Conservation (phyloP, 2,329 filamentous ascomycete genomes). For the Monosporascus sp. region DNA sequence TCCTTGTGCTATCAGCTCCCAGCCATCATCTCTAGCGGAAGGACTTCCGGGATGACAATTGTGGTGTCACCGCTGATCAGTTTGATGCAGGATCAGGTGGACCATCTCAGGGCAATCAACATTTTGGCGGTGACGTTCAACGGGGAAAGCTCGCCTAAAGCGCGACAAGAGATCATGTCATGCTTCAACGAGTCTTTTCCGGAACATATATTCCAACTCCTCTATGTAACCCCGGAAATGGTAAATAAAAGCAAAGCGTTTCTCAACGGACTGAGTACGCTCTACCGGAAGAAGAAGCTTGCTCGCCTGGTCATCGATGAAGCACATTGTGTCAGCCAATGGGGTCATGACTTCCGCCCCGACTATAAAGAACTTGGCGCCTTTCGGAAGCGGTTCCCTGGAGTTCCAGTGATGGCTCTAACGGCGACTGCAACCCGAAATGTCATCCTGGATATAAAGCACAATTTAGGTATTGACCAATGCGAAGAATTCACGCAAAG, state of each 20-base stretch:
- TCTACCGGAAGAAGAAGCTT: constrained; percentile 69
- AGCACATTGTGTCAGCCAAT: constrained; percentile 98
- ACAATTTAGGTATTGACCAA: constrained; percentile 77
- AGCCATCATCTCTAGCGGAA: constrained; percentile 74
- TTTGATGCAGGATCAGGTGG: constrained; percentile 95
- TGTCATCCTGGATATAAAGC: constrained; percentile 85
- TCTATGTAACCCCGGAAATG: constrained; percentile 98
- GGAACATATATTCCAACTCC: constrained; percentile 74
- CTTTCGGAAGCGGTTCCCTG: constrained; percentile 65
- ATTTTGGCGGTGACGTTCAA: constrained; percentile 82
- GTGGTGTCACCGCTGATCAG: constrained; percentile 94
- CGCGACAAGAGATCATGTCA: constrained; percentile 62
- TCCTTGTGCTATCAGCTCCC: constrained; percentile 96
- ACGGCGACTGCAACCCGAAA: constrained; percentile 93
- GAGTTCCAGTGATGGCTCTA: constrained; percentile 87
- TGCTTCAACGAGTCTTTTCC: constrained; percentile 59
- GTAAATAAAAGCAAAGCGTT: constrained; percentile 74
- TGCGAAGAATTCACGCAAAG: constrained; percentile 84
- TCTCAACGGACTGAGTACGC: constrained; percentile 55
- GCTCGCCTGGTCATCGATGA: constrained; percentile 95
- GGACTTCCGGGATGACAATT: constrained; percentile 80
- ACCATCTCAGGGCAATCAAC: constrained; percentile 68
- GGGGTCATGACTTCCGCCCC: constrained; percentile 96
- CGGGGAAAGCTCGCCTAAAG: constrained; percentile 61
- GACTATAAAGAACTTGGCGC: constrained; percentile 87